Evolutionary conservation across 345 rosid species (phyloP).

Genomic region (Laguncularia racemosa): DNA sequence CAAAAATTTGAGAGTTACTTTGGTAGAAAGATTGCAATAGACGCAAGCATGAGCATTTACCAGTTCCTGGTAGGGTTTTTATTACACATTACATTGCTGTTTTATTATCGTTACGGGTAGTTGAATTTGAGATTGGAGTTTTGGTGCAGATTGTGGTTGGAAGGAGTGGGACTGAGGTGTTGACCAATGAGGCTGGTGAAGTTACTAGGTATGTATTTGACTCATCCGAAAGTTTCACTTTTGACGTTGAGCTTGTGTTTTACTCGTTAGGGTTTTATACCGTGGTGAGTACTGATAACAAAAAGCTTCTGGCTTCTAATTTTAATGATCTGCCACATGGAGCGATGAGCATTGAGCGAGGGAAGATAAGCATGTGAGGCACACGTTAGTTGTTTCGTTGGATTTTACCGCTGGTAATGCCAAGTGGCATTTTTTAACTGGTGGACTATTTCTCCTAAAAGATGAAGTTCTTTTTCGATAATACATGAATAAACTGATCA

Average conservation of each 20-base stretch:
- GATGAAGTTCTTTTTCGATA: no score
- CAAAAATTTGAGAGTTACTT: conserved; percentile 89
- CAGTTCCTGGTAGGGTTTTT: conserved; percentile 75
- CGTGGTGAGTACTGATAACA: no score
- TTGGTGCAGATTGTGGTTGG: conserved; percentile 81
- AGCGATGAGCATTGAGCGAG: no score
- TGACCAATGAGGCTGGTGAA: conserved; percentile 95
- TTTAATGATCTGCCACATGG: no score
- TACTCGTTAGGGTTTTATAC: not conserved
- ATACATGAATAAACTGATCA: no score
- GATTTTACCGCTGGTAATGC: no score
- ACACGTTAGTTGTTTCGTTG: no score
- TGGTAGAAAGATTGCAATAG: conserved; percentile 89
- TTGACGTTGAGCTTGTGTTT: not conserved
- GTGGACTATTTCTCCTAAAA: no score
- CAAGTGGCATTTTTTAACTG: no score
- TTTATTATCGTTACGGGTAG: not conserved
- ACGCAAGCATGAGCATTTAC: conserved; percentile 99
- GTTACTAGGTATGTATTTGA: conserved; percentile 57
- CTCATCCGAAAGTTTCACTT: no score
- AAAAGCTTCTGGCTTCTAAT: no score
- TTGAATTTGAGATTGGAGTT: not conserved
- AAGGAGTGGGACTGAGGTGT: conserved; percentile 83
- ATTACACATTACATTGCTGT: not conserved
- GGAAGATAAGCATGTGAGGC: no score